A percentile compares a stretch with the other conserved stretches of the same genome.
phyloP scores from a whole-genome alignment of 2,329 filamentous ascomycete genomes.

The Alternaria arbusti region DNA sequence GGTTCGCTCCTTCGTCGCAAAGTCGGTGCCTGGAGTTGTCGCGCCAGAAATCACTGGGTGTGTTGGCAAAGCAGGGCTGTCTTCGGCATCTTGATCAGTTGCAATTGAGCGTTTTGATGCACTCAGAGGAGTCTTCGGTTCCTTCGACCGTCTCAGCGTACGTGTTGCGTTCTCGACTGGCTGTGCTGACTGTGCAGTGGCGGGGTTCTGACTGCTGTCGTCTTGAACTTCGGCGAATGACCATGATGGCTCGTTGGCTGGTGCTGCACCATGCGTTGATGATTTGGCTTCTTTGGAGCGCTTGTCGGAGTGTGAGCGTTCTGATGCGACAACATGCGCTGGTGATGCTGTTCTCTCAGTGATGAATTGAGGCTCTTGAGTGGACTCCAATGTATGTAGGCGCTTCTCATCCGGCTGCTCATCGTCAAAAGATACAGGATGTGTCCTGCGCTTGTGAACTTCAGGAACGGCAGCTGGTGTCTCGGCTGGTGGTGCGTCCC shows the following conservation, averaged over 20 bases:
- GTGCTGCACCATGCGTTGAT: constrained; percentile 10
- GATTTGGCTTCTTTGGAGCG: not conserved
- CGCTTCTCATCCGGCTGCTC: constrained; percentile 46
- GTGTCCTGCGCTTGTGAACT: constrained; percentile 43
- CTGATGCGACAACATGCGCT: not conserved
- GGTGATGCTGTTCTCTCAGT: constrained; percentile 12
- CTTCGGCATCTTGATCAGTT: constrained; percentile 14
- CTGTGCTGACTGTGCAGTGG: constrained; percentile 49
- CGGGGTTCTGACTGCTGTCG: constrained; percentile 53
- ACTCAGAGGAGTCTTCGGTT: constrained; percentile 25
- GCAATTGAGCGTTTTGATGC: constrained; percentile 10
- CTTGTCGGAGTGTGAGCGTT: not conserved
- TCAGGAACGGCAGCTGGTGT: constrained; percentile 18
- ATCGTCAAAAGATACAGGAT: constrained; percentile 40
- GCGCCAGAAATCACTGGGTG: constrained; percentile 14
- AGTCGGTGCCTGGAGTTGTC: constrained; percentile 39
- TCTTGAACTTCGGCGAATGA: constrained; percentile 52
- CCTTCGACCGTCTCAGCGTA: constrained; percentile 30
- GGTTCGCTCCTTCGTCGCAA: constrained; percentile 44
- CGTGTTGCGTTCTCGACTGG: constrained; percentile 20
- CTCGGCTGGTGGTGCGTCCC: constrained; percentile 5
- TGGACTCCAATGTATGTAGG: constrained; percentile 32
- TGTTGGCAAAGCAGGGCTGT: constrained; percentile 40
- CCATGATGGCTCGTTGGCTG: constrained; percentile 41
- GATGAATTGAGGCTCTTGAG: constrained; percentile 6